Conservation (phyloP, 1,284 basidiomycete genomes). For the Fereydounia khargensis region DNA sequence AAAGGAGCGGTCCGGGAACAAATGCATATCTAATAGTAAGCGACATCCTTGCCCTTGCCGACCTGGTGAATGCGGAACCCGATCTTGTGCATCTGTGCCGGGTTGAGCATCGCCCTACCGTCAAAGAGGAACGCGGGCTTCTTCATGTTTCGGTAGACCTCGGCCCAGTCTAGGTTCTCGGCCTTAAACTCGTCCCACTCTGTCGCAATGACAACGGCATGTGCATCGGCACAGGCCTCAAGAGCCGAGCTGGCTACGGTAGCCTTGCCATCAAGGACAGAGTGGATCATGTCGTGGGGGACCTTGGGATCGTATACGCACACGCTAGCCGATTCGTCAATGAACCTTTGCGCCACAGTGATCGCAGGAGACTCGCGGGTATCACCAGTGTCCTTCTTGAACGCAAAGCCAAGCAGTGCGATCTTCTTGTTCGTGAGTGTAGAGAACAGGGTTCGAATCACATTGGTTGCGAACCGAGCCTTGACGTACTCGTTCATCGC, state of each 20-base stretch:
- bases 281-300: slow-evolving; percentile 61
- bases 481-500: slow-evolving; percentile 57
- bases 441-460: slow-evolving; percentile 79
- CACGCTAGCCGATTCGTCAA: slow-evolving; percentile 79
- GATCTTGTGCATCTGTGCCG: slow-evolving; percentile 73
- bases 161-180: slow-evolving; percentile 80
- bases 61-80: slow-evolving; percentile 78
- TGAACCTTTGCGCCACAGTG: slow-evolving; percentile 89
- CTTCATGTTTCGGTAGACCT: slow-evolving; percentile 82
- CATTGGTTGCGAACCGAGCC: slow-evolving; percentile 57
- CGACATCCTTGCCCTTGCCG: slow-evolving; percentile 57
- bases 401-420: slow-evolving; percentile 81
- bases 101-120: slow-evolving; percentile 80
- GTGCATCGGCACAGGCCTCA: slow-evolving; percentile 83
- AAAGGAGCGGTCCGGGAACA: too few relatives aligned
- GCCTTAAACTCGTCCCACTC: slow-evolving; percentile 78
- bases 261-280: slow-evolving; percentile 71
- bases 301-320: slow-evolving; percentile 90
- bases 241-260: slow-evolving; percentile 73
- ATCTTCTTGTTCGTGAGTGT: slow-evolving; percentile 95
- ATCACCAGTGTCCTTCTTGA: slow-evolving; percentile 57
- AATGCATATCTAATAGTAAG: too few relatives aligned
- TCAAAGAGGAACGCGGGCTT: slow-evolving; percentile 81
- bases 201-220: slow-evolving; percentile 77
- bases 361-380: slow-evolving; percentile 91